Conservation (phyloP, 139 green algal genomes). For the Chlorella sp. region DNA sequence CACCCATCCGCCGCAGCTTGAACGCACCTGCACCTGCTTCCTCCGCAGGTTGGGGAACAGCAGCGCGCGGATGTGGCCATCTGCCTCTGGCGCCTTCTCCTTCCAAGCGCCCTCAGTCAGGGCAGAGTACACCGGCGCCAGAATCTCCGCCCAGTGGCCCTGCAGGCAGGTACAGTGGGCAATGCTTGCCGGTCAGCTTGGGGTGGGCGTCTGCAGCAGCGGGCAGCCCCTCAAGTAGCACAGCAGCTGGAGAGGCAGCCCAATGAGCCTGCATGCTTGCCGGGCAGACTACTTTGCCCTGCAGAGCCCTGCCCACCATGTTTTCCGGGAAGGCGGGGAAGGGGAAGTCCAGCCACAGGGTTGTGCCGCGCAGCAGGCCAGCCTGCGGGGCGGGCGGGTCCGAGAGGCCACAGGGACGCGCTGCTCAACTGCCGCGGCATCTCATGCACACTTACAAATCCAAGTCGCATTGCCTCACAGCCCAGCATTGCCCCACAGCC, state of each 20-base stretch:
- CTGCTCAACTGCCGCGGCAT: no score
- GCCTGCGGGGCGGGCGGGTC: constrained; percentile 28
- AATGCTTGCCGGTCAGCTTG: no score
- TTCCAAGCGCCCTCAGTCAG: constrained; percentile 49
- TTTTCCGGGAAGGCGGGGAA: constrained; percentile 76
- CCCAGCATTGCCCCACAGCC: background rate
- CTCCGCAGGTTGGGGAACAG: constrained; percentile 49
- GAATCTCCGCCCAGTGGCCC: constrained; percentile 82
- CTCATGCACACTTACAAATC: no score
- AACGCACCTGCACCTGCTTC: constrained; percentile 18
- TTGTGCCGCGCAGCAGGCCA: constrained; percentile 63
- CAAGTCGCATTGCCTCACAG: background rate
- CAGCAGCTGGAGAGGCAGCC: no score
- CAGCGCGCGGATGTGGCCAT: background rate
- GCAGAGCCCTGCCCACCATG: constrained; percentile 27
- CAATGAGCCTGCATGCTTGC: no score
- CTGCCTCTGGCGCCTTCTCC: background rate
- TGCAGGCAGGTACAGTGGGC: no score
- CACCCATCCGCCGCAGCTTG: background rate
- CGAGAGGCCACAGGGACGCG: background rate
- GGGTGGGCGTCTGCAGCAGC: no score
- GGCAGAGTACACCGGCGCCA: constrained; percentile 66
- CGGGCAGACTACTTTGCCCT: no score
- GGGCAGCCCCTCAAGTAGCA: no score
- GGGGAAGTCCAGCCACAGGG: constrained; percentile 76